These are phyloP conservation scores for Aleurites moluccanus DNA, from an alignment of 441 rosid genomes.

Conservation along the genomic window DNA sequence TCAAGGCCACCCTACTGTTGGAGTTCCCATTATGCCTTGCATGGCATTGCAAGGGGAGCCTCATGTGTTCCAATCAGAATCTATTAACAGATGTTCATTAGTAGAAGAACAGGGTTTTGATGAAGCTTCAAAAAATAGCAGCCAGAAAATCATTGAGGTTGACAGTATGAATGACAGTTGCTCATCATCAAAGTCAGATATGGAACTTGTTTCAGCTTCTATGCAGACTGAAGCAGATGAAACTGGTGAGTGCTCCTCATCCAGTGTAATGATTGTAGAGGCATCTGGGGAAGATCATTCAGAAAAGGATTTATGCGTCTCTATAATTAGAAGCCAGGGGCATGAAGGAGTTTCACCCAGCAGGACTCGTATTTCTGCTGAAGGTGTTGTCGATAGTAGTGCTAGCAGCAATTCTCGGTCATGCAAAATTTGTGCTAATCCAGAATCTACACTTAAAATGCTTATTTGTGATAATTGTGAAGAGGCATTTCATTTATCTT, in stretches of 20 bases:
- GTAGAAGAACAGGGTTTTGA: slow-evolving; percentile 29
- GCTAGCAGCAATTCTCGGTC: slow-evolving; percentile 36
- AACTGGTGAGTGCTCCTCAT: slow-evolving; percentile 61
- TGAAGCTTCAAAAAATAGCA: slow-evolving; percentile 29
- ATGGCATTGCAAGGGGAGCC: not conserved
- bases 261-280: slow-evolving; percentile 45
- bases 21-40: slow-evolving; percentile 19
- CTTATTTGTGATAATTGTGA: slow-evolving; percentile 88
- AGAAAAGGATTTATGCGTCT: slow-evolving; percentile 45
- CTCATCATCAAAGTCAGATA: slow-evolving; percentile 64
- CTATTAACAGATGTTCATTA: slow-evolving; percentile 25
- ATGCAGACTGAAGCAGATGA: slow-evolving; percentile 50
- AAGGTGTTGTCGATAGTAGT: slow-evolving; percentile 31
- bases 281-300: slow-evolving; percentile 33
- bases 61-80: not conserved
- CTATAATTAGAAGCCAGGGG: slow-evolving; percentile 38
- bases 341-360: slow-evolving; percentile 32
- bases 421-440: slow-evolving; percentile 71
- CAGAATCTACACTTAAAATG: slow-evolving; percentile 51
- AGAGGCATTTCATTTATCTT: slow-evolving; percentile 74
- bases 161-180: slow-evolving; percentile 69
- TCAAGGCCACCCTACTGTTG: slow-evolving; percentile 26
- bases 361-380: slow-evolving; percentile 25
- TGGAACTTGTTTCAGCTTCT: slow-evolving; percentile 52
- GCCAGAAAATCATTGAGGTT: slow-evolving; percentile 40